These are phyloP conservation scores for Vigna angularis DNA, from an alignment of 306 rosid genomes.

Conservation along the genomic window DNA sequence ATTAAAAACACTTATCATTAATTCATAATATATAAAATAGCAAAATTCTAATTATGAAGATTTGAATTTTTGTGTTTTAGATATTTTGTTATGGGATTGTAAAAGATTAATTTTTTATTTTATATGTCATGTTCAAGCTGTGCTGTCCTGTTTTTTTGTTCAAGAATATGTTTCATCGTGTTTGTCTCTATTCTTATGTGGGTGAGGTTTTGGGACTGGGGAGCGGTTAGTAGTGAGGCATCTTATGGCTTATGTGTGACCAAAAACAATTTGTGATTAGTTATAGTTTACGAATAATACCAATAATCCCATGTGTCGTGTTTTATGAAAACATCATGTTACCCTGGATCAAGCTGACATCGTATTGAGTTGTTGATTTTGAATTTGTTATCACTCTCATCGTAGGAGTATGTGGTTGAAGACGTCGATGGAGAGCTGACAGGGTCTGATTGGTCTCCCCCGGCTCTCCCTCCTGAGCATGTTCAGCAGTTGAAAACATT, in stretches of 20 bases:
- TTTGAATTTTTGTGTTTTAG: neutral
- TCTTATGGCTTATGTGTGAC: conserved; percentile 3
- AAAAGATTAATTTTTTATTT: neutral
- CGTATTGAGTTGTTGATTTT: conserved; percentile 40
- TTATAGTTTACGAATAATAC: neutral
- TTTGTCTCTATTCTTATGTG: neutral
- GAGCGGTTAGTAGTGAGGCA: neutral
- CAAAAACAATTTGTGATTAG: conserved; percentile 18
- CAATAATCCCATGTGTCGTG: neutral
- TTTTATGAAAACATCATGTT: neutral
- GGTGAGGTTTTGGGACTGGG: neutral
- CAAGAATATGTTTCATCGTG: neutral
- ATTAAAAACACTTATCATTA: neutral
- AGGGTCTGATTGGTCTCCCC: conserved; percentile 91
- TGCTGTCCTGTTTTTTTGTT: neutral
- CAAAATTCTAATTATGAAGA: neutral
- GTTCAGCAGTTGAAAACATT: conserved; percentile 90
- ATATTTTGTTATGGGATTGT: conserved; percentile 1
- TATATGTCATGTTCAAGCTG: neutral
- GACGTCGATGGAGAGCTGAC: conserved; percentile 95
- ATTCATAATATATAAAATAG: neutral
- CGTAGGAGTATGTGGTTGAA: conserved; percentile 93
- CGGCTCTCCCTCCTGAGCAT: conserved; percentile 87
- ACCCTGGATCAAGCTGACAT: neutral
- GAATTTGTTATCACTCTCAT: conserved; percentile 35